phyloP scores from a whole-genome alignment of 2,329 filamentous ascomycete species.

The Thermoascus crustaceus region DNA sequence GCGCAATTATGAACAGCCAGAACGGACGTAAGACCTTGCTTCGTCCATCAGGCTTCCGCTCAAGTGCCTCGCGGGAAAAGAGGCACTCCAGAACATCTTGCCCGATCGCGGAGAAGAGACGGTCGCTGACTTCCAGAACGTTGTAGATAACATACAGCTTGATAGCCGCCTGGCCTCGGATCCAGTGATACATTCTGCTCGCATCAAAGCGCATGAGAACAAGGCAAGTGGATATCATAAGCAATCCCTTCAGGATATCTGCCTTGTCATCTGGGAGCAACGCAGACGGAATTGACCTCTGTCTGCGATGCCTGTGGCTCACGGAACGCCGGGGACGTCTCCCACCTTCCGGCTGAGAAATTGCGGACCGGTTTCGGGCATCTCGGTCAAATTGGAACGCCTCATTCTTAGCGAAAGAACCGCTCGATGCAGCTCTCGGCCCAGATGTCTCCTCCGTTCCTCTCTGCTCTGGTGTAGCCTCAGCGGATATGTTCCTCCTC shows the following conservation, averaged over 20 bases:
- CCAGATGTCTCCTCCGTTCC: slow-evolving; percentile 15
- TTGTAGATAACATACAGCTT: slow-evolving; percentile 99
- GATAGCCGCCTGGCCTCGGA: slow-evolving; percentile 90
- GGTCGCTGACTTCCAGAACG: slow-evolving; percentile 81
- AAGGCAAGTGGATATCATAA: slow-evolving; percentile 78
- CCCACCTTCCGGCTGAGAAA: slow-evolving; percentile 13
- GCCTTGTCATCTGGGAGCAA: slow-evolving; percentile 87
- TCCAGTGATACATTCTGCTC: slow-evolving; percentile 96
- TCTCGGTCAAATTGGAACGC: slow-evolving; percentile 15
- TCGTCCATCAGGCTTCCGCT: slow-evolving; percentile 75
- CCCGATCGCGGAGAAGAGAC: slow-evolving; percentile 79
- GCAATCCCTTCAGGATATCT: slow-evolving; percentile 79
- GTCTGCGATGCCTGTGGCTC: slow-evolving; percentile 56
- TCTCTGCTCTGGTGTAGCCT: slow-evolving; percentile 10
- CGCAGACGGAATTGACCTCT: slow-evolving; percentile 76
- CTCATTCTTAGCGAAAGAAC: slow-evolving; percentile 11
- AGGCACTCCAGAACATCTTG: slow-evolving; percentile 96
- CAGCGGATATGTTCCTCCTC: slow-evolving; percentile 30
- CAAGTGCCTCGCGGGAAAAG: slow-evolving; percentile 86
- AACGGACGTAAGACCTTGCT: slow-evolving; percentile 85
- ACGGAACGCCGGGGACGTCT: slow-evolving; percentile 21
- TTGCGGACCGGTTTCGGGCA: slow-evolving; percentile 7
- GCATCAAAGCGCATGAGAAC: slow-evolving; percentile 88
- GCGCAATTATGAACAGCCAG: slow-evolving; percentile 80
- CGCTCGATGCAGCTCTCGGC: slow-evolving; percentile 8